phyloP scores from a whole-genome alignment of 257 asterid species.

The Anisodus acutangulus region DNA sequence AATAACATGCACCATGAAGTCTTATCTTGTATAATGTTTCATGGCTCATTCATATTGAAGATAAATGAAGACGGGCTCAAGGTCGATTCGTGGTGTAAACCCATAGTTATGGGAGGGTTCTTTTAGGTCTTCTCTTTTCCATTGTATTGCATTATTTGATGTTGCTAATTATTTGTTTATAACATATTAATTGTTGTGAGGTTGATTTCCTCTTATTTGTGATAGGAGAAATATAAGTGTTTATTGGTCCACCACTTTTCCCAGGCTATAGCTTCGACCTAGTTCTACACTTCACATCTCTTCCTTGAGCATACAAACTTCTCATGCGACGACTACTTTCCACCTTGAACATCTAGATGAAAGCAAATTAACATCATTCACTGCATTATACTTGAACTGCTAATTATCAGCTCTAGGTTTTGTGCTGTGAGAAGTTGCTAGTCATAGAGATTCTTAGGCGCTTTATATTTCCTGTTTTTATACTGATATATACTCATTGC shows the following conservation, averaged over 20 bases:
- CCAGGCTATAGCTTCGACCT: background rate
- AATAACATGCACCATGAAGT: background rate
- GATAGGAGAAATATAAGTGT: background rate
- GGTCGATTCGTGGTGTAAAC: background rate
- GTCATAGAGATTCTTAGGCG: background rate
- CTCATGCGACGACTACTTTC: background rate
- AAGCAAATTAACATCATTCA: background rate
- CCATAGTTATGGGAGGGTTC: background rate
- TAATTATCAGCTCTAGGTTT: constrained; percentile 15
- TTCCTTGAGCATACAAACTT: background rate
- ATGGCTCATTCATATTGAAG: background rate
- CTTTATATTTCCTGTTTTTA: background rate
- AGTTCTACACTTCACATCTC: background rate
- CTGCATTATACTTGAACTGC: constrained; percentile 16
- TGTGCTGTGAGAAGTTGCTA: constrained; percentile 24
- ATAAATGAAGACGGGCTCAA: background rate
- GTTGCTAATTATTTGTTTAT: background rate
- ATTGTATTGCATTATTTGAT: background rate
- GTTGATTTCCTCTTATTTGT: background rate
- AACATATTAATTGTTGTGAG: background rate
- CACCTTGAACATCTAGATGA: background rate
- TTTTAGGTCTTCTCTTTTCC: background rate
- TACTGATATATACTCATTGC: background rate
- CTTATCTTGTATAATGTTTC: constrained; percentile 9
- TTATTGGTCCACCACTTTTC: background rate